Conservation (phyloP, 495 filamentous ascomycete genomes). For the Opeltia flavorubescens region DNA sequence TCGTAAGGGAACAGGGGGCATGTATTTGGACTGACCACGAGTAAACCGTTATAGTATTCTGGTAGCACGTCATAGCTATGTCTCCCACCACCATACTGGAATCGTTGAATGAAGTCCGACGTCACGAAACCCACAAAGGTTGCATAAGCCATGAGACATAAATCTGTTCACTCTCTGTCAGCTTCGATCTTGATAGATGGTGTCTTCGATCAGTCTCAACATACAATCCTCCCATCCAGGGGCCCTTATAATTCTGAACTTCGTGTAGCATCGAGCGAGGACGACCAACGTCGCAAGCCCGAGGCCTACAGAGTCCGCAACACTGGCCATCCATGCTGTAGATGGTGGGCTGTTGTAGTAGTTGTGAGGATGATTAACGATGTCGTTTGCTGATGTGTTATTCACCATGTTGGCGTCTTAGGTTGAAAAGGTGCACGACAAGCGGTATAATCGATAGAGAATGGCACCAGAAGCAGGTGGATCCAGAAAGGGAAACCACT, state of each 20-base stretch:
- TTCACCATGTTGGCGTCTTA: too few species aligned
- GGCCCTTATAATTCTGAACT: background rate
- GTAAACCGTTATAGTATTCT: background rate
- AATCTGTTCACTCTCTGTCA: too few species aligned
- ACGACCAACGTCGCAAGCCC: background rate
- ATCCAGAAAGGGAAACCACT: too few species aligned
- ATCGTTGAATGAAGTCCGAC: background rate
- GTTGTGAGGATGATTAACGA: too few species aligned
- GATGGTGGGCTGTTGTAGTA: background rate
- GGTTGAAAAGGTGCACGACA: too few species aligned
- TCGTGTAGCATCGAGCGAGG: background rate
- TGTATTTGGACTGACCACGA: background rate
- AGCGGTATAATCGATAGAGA: too few species aligned
- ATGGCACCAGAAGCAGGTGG: too few species aligned
- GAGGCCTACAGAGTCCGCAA: background rate
- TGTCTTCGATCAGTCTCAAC: background rate
- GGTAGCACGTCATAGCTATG: background rate
- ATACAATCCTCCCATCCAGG: conserved; percentile 9
- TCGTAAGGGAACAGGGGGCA: background rate
- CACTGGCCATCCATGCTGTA: background rate
- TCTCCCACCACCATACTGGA: background rate
- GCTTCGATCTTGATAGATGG: background rate
- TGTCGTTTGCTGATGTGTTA: too few species aligned
- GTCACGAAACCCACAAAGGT: background rate
- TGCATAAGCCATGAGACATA: too few species aligned